Conservation (phyloP, 192 early-diverging fungal genomes). For the Backusella mclennaniae region DNA sequence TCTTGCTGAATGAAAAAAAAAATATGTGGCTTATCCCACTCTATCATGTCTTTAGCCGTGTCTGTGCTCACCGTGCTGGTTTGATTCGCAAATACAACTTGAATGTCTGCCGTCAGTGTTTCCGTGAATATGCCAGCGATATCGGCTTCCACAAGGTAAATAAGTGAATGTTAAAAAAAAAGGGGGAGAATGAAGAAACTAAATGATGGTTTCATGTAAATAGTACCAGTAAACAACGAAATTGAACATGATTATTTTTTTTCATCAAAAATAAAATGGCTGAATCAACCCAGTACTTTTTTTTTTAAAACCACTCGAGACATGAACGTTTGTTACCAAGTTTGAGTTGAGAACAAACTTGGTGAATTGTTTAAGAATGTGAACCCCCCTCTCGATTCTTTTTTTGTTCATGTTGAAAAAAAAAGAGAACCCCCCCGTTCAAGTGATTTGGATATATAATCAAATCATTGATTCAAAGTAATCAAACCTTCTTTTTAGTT, state of each 20-base stretch:
- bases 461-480: not conserved
- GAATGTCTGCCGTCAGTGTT: conserved; percentile 99
- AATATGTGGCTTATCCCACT: not conserved
- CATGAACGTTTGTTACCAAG: not conserved
- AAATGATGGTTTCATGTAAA: not conserved
- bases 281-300: not conserved
- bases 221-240: not conserved
- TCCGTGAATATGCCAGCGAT: conserved; percentile 97
- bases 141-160: conserved; percentile 98
- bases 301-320: not conserved
- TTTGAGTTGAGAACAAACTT: not conserved
- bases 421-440: not conserved
- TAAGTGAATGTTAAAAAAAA: not conserved
- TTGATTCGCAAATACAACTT: conserved; percentile 99
- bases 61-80: conserved; percentile 98
- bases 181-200: not conserved
- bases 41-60: conserved; percentile 61
- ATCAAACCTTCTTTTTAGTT: not conserved
- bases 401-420: not conserved
- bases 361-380: not conserved
- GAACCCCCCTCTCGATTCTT: not conserved
- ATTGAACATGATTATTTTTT: not conserved
- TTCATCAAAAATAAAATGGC: not conserved
- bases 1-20: not conserved
- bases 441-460: not conserved